Evolutionary conservation across 371 early-diverging fungal species (phyloP).

Genomic region (Mortierella sp.): DNA sequence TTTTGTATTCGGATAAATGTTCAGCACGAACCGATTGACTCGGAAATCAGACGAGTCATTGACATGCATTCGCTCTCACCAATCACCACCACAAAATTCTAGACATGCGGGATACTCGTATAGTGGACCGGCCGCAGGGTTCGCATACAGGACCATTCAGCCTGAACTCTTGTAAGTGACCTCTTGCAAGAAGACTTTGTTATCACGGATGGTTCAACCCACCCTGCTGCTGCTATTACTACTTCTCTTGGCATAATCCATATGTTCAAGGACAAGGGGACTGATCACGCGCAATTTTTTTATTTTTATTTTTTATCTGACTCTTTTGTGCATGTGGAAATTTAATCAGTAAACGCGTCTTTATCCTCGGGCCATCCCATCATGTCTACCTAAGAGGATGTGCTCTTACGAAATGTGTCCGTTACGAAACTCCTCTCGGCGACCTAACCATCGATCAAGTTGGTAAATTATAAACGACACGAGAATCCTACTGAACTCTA

Average conservation of each 20-base stretch:
- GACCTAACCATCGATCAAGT: conserved; percentile 77
- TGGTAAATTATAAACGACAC: conserved; percentile 46
- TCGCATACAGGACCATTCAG: conserved; percentile 85
- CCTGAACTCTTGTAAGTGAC: conserved; percentile 66
- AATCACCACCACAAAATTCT: background rate
- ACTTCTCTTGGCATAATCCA: background rate
- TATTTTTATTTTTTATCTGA: background rate
- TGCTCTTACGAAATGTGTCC: conserved; percentile 77
- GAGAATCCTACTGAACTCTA: background rate
- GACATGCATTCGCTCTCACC: background rate
- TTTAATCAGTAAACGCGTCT: conserved; percentile 79
- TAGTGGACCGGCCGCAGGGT: conserved; percentile 92
- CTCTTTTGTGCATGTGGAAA: background rate
- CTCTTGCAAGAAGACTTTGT: background rate
- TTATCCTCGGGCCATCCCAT: conserved; percentile 95
- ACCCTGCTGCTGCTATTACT: background rate
- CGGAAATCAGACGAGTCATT: background rate
- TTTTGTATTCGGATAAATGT: background rate
- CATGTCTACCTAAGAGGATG: conserved; percentile 87
- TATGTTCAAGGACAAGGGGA: background rate
- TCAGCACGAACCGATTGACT: background rate
- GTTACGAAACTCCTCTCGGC: conserved; percentile 92
- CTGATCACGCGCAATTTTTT: background rate
- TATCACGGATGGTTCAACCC: background rate
- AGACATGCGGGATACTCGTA: conserved; percentile 95